Percentiles rank a stretch among this genome's conserved stretches.
These are phyloP conservation scores for Pyrenophora seminiperda DNA, from an alignment of 2,329 filamentous ascomycete genomes.

Conservation along the genomic window DNA sequence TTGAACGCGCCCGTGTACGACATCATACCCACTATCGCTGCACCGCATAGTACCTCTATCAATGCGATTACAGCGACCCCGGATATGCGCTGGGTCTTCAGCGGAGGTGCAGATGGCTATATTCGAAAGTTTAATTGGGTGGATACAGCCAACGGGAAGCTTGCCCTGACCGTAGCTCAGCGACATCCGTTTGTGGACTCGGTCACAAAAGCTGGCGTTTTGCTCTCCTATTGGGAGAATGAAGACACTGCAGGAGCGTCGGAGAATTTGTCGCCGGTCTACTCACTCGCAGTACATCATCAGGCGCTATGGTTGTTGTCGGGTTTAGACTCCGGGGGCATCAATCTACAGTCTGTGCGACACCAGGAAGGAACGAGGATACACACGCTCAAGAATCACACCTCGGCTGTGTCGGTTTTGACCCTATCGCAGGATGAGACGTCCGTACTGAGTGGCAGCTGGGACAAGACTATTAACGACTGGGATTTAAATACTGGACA, in stretches of 20 bases:
- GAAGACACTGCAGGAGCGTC: slow-evolving; percentile 72
- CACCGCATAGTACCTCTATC: slow-evolving; percentile 92
- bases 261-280: slow-evolving; percentile 78
- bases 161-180: slow-evolving; percentile 91
- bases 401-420: slow-evolving; percentile 88
- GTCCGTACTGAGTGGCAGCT: slow-evolving; percentile 87
- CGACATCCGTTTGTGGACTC: slow-evolving; percentile 96
- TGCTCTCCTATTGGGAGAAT: slow-evolving; percentile 99
- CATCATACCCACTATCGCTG: slow-evolving; percentile 95
- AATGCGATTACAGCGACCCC: slow-evolving; percentile 91
- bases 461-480: slow-evolving; percentile 92
- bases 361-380: slow-evolving; percentile 95
- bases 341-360: slow-evolving; percentile 90
- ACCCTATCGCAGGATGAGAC: slow-evolving; percentile 82
- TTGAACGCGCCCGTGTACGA: slow-evolving; percentile 83
- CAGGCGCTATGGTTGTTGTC: slow-evolving; percentile 90
- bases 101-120: slow-evolving; percentile 90
- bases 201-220: slow-evolving; percentile 89
- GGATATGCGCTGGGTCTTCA: slow-evolving; percentile 94
- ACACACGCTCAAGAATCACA: slow-evolving; percentile 78
- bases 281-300: slow-evolving; percentile 89
- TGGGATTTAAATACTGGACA: slow-evolving; percentile 93
- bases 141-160: slow-evolving; percentile 92
- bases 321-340: slow-evolving; percentile 85
- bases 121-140: slow-evolving; percentile 96